Percentiles rank a stretch among this genome's conserved stretches.
These are phyloP conservation scores for Candida peoriensis DNA, from an alignment of 805 yeast genomes.

Conservation along the genomic window DNA sequence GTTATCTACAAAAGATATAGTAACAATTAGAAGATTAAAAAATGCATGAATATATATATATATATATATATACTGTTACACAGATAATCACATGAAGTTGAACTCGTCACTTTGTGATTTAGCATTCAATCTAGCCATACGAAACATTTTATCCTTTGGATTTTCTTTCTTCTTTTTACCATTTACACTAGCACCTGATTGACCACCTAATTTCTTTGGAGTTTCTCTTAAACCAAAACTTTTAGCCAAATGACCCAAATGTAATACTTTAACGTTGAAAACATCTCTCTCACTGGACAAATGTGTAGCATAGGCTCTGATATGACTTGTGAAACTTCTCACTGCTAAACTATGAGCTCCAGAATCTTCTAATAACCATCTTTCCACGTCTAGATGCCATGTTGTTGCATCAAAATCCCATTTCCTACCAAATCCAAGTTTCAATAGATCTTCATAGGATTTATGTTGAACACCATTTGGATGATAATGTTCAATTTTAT, in stretches of 20 bases:
- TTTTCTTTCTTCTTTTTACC: slow-evolving; percentile 52
- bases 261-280: slow-evolving; percentile 79
- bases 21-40: background rate
- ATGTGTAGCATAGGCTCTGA: slow-evolving; percentile 96
- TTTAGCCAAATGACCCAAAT: slow-evolving; percentile 94
- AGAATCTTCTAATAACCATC: slow-evolving; percentile 75
- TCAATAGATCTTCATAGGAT: slow-evolving; percentile 42
- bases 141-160: slow-evolving; percentile 66
- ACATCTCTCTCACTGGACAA: slow-evolving; percentile 69
- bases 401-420: slow-evolving; percentile 98
- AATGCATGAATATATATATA: background rate
- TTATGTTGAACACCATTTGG: slow-evolving; percentile 45
- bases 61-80: background rate
- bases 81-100: slow-evolving; percentile 38
- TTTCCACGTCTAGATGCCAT: slow-evolving; percentile 87
- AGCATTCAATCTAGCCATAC: slow-evolving; percentile 67
- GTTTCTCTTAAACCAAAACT: slow-evolving; percentile 92
- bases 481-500: slow-evolving; percentile 54
- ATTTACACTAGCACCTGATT: slow-evolving; percentile 28
- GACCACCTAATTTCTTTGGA: slow-evolving; percentile 70
- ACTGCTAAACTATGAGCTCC: slow-evolving; percentile 60
- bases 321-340: slow-evolving; percentile 80
- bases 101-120: slow-evolving; percentile 68
- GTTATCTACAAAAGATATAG: slow-evolving; percentile 72
- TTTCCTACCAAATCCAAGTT: slow-evolving; percentile 37